A percentile compares a stretch with the other conserved stretches of the same genome.
Evolutionary conservation across 352 stramenopile genomes (phyloP).

Genomic region (Phytophthora ramorum): DNA sequence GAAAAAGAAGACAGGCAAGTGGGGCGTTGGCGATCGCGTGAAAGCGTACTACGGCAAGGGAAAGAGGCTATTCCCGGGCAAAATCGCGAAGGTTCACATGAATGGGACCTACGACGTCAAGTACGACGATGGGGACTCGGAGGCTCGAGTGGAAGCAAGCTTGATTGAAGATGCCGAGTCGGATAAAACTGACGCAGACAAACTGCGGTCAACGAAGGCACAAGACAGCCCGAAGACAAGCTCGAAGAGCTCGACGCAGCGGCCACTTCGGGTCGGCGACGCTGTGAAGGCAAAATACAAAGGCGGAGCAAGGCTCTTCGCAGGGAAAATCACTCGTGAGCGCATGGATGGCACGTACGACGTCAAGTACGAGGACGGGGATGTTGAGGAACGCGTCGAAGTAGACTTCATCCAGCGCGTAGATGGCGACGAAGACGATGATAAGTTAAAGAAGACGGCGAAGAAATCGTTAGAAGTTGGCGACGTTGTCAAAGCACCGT

Average conservation of each 20-base stretch:
- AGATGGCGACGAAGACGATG: slow-evolving; percentile 34
- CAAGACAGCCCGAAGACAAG: slow-evolving; percentile 5
- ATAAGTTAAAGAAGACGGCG: slow-evolving; percentile 40
- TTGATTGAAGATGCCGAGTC: slow-evolving; percentile 32
- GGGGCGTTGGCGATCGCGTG: slow-evolving; percentile 39
- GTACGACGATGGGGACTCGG: slow-evolving; percentile 68
- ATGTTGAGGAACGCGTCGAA: slow-evolving; percentile 47
- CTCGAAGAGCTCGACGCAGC: slow-evolving; percentile 2
- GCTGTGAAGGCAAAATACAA: slow-evolving; percentile 50
- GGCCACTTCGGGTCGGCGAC: slow-evolving; percentile 26
- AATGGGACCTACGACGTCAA: slow-evolving; percentile 77
- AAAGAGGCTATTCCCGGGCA: slow-evolving; percentile 61
- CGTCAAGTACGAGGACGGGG: slow-evolving; percentile 53
- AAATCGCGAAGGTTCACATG: slow-evolving; percentile 58
- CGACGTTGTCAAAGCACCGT: slow-evolving; percentile 62
- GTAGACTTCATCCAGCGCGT: slow-evolving; percentile 33
- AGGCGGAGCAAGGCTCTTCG: slow-evolving; percentile 41
- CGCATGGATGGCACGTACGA: slow-evolving; percentile 54
- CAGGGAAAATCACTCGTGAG: slow-evolving; percentile 43
- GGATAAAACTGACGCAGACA: slow-evolving; percentile 27
- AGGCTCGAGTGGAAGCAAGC: slow-evolving; percentile 41
- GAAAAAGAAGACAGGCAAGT: slow-evolving; percentile 38
- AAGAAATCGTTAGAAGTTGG: slow-evolving; percentile 33
- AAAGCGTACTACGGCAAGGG: slow-evolving; percentile 64
- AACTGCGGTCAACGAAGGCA: not conserved